A percentile compares a stretch with the other conserved stretches of the same genome.
Conservation (phyloP, 2,329 filamentous ascomycete species). For the Talaromyces sp. region DNA sequence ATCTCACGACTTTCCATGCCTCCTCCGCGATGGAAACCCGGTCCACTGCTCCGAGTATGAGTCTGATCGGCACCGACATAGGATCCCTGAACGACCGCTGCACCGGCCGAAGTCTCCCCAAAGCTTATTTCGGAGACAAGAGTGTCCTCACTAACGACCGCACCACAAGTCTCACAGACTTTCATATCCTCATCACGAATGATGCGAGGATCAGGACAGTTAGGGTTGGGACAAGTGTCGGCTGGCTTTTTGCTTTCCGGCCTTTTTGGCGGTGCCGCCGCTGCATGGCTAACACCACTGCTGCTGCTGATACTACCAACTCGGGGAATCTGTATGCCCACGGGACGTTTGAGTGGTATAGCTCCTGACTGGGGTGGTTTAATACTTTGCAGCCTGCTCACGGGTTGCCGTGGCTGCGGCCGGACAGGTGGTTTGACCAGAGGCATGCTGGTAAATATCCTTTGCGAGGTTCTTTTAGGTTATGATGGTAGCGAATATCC, state of each 20-base stretch:
- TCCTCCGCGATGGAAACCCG: constrained; percentile 46
- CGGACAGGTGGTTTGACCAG: constrained; percentile 33
- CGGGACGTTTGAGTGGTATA: constrained; percentile 38
- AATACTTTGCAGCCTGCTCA: constrained; percentile 40
- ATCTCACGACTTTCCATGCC: constrained; percentile 50
- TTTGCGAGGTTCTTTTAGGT: neutral
- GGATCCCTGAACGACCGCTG: constrained; percentile 85
- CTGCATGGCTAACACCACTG: neutral
- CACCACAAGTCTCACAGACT: constrained; percentile 79
- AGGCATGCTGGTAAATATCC: constrained; percentile 26
- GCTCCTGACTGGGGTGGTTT: constrained; percentile 32
- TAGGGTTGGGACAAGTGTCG: constrained; percentile 43
- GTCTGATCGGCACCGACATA: constrained; percentile 84
- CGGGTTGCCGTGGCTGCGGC: constrained; percentile 25
- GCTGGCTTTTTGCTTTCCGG: constrained; percentile 25
- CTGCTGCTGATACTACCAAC: constrained; percentile 18
- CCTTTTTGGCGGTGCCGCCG: constrained; percentile 28
- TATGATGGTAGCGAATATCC: neutral
- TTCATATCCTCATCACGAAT: constrained; percentile 47
- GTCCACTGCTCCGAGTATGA: constrained; percentile 61
- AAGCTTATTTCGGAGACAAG: constrained; percentile 92
- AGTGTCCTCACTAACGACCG: constrained; percentile 76
- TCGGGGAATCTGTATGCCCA: constrained; percentile 27
- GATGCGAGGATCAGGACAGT: constrained; percentile 45
- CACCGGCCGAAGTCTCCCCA: constrained; percentile 79